Evolutionary conservation across 768 basidiomycete genomes (phyloP), one percentile per base, ranked within the genome.

Genomic region (Lactifluus rugatus): DNA sequence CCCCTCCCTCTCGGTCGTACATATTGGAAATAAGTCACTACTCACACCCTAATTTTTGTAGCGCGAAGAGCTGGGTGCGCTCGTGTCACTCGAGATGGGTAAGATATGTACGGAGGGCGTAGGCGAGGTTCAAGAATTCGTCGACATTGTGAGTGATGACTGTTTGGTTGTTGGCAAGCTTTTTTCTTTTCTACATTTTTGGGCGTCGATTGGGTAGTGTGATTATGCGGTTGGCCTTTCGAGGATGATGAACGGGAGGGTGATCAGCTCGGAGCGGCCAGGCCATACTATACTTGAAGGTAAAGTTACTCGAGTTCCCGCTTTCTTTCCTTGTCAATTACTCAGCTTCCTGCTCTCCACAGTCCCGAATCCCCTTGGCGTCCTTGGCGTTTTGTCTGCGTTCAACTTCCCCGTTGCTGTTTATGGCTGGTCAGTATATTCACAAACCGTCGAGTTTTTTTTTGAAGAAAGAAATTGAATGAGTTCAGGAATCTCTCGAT

Each of bases 331-430:
- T n/a, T n/a, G n/a, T n/a, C n/a, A 66, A 4, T 7, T 48, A 9
- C 28, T 31, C 28, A 9, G 9, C 6, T 17, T 17, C 5, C 14
- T 16, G 16, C 14, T 39, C 17, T 39, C 5, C 39, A 10, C 70
- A 93, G 91, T 95, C 3, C 89, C 94, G 9, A 96, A 96, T 69
- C 94, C 95, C 21, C 77, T 97, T 0, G 85, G 85, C 10, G 75
- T 83, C 2, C 76, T 87, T 9, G 80, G 75, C 2, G 72, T 95
- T 10, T 73, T 98, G 52, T 87, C 90, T 21, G 95, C 95, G 0
- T 97, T 96, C 77, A 98, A 98, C 70, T 98, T 97, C 69, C 95
- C 95, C 10, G 84, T 91, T 44, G 93, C 93, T 34, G 91, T 94
- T 45, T 92, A 90, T 70, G 91, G 91, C 63, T 93, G 91, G 90